Base-by-base conservation (phyloP, 1,284 basidiomycete genomes). In the Schizophyllum amplum region DNA sequence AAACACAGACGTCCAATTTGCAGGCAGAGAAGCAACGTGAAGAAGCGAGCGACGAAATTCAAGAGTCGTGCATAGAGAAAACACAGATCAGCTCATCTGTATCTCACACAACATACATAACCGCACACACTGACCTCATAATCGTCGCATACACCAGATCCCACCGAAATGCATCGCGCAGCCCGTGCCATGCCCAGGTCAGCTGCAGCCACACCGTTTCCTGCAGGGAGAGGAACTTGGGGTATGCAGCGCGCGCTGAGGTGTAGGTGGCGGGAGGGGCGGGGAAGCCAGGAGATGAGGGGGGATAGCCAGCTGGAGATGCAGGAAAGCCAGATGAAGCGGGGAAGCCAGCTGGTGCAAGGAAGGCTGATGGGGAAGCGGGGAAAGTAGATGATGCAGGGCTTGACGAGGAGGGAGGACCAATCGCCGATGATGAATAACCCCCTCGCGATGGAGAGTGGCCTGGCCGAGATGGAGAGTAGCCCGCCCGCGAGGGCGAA, bases 91-190 rank as follows among this genome's bases (percentile, higher is more conserved):
- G 5, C 13, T 13, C 27, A 5, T 33, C 5, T 33, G 33, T 47
- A 27, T 49, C 52, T 26, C 55, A n/a, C n/a, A n/a, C n/a, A n/a
- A n/a, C n/a, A n/a, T 53, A 33, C 51, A 47, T 48, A 52, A 7
- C 21, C 47, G 55, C 53, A 51, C 25, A 55, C 22, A 24, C 68
- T 52, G 62, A 77, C 76, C 69, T 68, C 27, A 66, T 71, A 24
- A 84, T 72, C 1, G 82, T 78, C 52, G 75, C 70, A 47, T 83
- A 57, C 53, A 89, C 83, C 17, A 79, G 68, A 68, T 84, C 81
- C 85, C 86, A 88, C 22, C 87, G 78, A 65, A 79, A 87, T 7
- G 87, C 81, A 68, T 90, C 88, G 50, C 81, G 64, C 4, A 90
- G 65, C n/a, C 89, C 88, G 17, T 69, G 70, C 62, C 75, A 75